These are phyloP conservation scores for Botrytis tulipae DNA, from an alignment of 2,329 filamentous ascomycete species.

Conservation along the genomic window DNA sequence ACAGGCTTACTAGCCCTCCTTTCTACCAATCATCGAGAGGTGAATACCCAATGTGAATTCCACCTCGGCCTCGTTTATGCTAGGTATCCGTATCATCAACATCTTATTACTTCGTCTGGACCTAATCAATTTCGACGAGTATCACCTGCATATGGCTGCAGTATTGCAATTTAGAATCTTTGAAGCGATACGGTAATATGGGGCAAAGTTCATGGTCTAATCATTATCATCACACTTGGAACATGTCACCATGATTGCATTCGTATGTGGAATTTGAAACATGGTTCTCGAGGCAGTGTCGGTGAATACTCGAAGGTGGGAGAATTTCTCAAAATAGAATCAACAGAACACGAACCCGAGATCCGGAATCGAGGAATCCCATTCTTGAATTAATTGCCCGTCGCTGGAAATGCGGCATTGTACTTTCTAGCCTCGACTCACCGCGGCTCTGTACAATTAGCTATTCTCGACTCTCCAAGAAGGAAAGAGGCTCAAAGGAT, in stretches of 20 bases:
- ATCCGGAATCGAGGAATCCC: conserved; percentile 7
- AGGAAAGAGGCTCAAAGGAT: conserved; percentile 18
- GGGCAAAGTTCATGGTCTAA: not conserved
- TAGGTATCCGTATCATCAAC: not conserved
- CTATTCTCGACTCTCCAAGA: not conserved
- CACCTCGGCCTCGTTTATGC: not conserved
- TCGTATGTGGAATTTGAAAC: conserved; percentile 2
- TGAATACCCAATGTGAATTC: not conserved
- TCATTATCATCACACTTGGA: not conserved
- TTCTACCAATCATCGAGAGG: conserved; percentile 14
- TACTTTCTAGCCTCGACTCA: not conserved
- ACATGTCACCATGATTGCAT: not conserved
- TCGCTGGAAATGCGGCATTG: conserved; percentile 8
- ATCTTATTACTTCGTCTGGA: not conserved
- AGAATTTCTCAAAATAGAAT: conserved; percentile 15
- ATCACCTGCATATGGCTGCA: not conserved
- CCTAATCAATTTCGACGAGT: not conserved
- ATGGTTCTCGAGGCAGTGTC: conserved; percentile 17
- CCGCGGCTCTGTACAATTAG: not conserved
- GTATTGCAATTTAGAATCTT: not conserved
- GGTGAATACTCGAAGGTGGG: conserved; percentile 15
- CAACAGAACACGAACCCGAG: not conserved
- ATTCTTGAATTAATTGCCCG: not conserved
- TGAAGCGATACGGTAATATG: not conserved
- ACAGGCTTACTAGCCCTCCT: not conserved